phyloP scores from a whole-genome alignment of 768 basidiomycete genomes.

The Chlorophyllum brunneum region DNA sequence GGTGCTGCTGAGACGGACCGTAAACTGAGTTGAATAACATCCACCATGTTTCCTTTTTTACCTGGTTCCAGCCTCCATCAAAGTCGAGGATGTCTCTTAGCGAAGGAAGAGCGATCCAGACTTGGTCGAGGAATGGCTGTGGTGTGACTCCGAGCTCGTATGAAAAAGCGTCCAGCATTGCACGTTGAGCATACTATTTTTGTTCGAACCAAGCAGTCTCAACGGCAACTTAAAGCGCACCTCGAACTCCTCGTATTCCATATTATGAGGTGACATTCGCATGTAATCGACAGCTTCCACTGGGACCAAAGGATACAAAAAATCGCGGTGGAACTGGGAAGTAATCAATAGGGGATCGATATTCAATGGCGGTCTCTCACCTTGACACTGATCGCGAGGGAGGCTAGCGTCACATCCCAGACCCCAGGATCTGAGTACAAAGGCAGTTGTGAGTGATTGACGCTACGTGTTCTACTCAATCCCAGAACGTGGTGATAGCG shows the following conservation, averaged over 20 bases:
- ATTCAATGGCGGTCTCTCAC: conserved; percentile 23
- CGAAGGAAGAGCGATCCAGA: conserved; percentile 53
- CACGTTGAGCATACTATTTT: conserved; percentile 51
- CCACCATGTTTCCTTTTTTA: conserved; percentile 46
- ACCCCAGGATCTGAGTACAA: conserved; percentile 29
- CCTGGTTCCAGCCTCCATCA: conserved; percentile 42
- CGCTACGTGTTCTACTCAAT: background rate
- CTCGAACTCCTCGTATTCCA: conserved; percentile 51
- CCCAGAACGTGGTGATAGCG: conserved; percentile 44
- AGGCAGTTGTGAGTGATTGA: background rate
- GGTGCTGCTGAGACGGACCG: conserved; percentile 27
- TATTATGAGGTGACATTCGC: conserved; percentile 41
- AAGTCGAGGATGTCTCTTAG: conserved; percentile 39
- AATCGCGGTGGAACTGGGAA: conserved; percentile 59
- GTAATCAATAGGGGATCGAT: background rate
- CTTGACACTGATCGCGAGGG: conserved; percentile 60
- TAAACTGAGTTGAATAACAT: conserved; percentile 39
- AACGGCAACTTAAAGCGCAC: conserved; percentile 24
- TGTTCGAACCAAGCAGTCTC: conserved; percentile 3
- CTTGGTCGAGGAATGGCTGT: conserved; percentile 53
- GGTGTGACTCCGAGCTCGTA: conserved; percentile 51
- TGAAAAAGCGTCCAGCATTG: conserved; percentile 43
- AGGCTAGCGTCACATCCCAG: conserved; percentile 60
- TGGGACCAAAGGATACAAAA: conserved; percentile 50
- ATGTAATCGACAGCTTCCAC: conserved; percentile 50